These are phyloP conservation scores for Penicillium sp. DNA, from an alignment of 2,329 filamentous ascomycete species.

Conservation along the genomic window DNA sequence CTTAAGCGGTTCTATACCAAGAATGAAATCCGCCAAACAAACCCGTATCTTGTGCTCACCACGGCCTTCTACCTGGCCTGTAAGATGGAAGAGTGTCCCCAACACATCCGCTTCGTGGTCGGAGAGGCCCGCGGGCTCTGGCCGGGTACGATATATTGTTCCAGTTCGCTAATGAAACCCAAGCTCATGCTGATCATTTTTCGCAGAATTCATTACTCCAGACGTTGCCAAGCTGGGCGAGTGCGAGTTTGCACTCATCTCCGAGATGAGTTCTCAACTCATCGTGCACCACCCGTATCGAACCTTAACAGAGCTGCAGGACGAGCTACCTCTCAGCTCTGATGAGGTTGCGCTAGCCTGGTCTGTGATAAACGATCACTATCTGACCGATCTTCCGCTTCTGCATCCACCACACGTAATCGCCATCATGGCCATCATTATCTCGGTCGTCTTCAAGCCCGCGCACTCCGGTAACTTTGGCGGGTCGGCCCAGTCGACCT, in stretches of 20 bases:
- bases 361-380: conserved; percentile 87
- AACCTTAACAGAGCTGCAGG: conserved; percentile 69
- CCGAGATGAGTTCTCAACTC: conserved; percentile 84
- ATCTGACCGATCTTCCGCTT: conserved; percentile 86
- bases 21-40: conserved; percentile 87
- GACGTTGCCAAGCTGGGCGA: conserved; percentile 86
- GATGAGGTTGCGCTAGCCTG: conserved; percentile 78
- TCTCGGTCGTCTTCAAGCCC: conserved; percentile 79
- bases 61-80: conserved; percentile 93
- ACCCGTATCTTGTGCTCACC: conserved; percentile 89
- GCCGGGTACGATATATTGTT: conserved; percentile 56
- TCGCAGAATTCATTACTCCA: conserved; percentile 64
- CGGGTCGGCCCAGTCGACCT: conserved; percentile 32
- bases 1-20: conserved; percentile 90
- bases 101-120: conserved; percentile 90
- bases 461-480: conserved; percentile 44
- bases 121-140: conserved; percentile 82
- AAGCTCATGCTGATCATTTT: conserved; percentile 15
- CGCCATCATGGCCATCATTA: conserved; percentile 80
- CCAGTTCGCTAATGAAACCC: neutral
- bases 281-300: conserved; percentile 91
- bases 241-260: conserved; percentile 90
- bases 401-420: conserved; percentile 83
- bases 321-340: conserved; percentile 67
- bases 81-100: conserved; percentile 97